Evolutionary conservation across 2,329 filamentous ascomycete species (phyloP), one percentile per base, ranked within the genome.

Genomic region (Ascosphaera aggregata): DNA sequence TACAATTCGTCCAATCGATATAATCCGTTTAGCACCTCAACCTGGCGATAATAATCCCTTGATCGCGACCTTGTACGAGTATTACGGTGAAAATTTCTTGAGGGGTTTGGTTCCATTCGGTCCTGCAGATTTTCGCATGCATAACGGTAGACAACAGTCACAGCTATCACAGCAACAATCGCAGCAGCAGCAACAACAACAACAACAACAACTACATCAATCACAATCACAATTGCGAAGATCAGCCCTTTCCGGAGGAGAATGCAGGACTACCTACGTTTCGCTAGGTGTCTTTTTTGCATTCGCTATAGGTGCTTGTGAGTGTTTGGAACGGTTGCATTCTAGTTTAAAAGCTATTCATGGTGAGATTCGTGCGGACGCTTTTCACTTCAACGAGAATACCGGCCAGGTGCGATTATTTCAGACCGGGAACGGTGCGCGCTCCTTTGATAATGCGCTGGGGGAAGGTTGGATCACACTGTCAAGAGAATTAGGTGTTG

Each of bases 261-360:
- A 11, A 27, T 27, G 22, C 22, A 16, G 34, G n/a, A 35, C 34
- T 9, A 9, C 27, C 7, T 15, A 16, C 34, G 34, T 35, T 5
- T 7, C 7, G 7, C 34, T 35, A 9, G 5, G 5, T 5, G n/a
- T 15, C n/a, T 94, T 94, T 49, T 66, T 95, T 19, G 78, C 92
- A 49, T 94, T 94, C 52, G 86, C 85, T 20, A 80, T 93, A 42
- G 85, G 85, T 18, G 80, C 85, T 1, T 72, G 79, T 4, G 73
- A 91, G 54, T 91, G 81, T 51, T 59, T 92, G 37, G 85, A 94
- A 55, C 73, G 91, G 36, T 61, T 95, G n/a, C 86, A 95, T 49
- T 84, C 94, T 56, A 76, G 79, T 7, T 71, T 86, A 42, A 76
- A 80, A 43, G 73, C 84, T 41, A 76, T 93, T 1, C 86, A 94